Base-by-base conservation (phyloP, 129 eudicot species). In the Pulicaria dysenterica region DNA sequence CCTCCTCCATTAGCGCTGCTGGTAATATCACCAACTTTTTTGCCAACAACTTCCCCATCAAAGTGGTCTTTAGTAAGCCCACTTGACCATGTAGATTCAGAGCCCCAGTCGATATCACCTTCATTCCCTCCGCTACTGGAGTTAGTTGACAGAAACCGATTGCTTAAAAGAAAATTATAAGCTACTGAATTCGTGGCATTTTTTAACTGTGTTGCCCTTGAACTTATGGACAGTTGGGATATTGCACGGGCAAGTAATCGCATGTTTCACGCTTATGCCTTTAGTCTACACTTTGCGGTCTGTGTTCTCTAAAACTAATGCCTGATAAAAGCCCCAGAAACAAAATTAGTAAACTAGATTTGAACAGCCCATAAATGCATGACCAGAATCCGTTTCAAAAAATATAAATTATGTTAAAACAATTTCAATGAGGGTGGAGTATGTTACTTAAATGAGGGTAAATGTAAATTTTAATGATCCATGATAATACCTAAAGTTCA, bases 51-150 rank as follows among this genome's bases (percentile, higher is more conserved):
- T 40, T 87, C 87, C 6, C 98, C 98, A 49, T 93, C 96, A 53
- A 87, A 87, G 72, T 89, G 92, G 47, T 89, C 95, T 76, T 84
- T 93, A 3, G 96, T 87, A 39, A 87, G 67, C 34, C 96, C 90
- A 11, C 89, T 89, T 14, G 96, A 85, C 98, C 98, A 93, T 1
- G 90, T 69, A 2, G 91, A 79, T 10, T 70, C 58, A 19, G 67
- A 77, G 6, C 83, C 93, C 97, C 97, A 91, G 6, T 80, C 90
- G n/a, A 85, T 62, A 36, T 83, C 86, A n/a, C 63, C 82, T 37
- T 62, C 76, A 45, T 64, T 64, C 39, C 74, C 84, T 15, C 80
- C 83, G 34, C 40, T 69, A 8, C 51, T 76, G 43, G 96, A 87
- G 34, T 44, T 69, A 8, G 57, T 76, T 47, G 96, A 87, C 13